Evolutionary conservation across 768 basidiomycete genomes (phyloP), one percentile per base, ranked within the genome.

Genomic region (Agaricus blazei): DNA sequence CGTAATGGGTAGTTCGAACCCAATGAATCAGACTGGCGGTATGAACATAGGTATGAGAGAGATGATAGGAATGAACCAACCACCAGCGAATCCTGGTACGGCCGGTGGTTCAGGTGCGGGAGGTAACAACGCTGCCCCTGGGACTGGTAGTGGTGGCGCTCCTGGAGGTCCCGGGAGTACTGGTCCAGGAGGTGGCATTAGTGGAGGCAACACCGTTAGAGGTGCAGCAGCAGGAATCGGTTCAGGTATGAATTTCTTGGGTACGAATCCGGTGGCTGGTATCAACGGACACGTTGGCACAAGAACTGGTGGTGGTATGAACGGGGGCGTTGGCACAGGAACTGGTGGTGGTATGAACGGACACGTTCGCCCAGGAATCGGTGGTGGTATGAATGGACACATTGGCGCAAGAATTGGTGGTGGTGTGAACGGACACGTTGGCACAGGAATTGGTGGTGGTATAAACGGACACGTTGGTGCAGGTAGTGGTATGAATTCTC

Each of bases 201-300:
- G 48, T 15, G 51, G 36, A 48, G 38, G 46, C 29, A 46, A 24
- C 24, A 46, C 37, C 27, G 23, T 11, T 19, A n/a, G 48, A 34
- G 43, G 52, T 34, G 4, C 34, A 8, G 7, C 2, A 8, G 7
- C 34, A 6, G 34, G 34, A 11, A 34, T 34, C 28, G 40, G 50
- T 28, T 48, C 54, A 55, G 54, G 54, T 55, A 55, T 55, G 54
- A 38, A 55, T 55, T 48, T 55, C 47, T 55, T 55, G 54, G 51
- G 54, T 55, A 48, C 48, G 54, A 48, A 48, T 55, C 28, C 47
- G 54, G 48, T 55, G 54, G 54, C 23, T 47, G 54, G 54, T 48
- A 55, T 55, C 40, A 55, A 48, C 29, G 40, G 28, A 48, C 28
- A 38, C 23, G 52, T 31, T 55, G 54, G 54, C 42, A 55, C 54